Percentiles rank a stretch among this genome's conserved stretches.
These are phyloP conservation scores for Ilyonectria robusta DNA, from an alignment of 2,329 filamentous ascomycete genomes.

Conservation along the genomic window DNA sequence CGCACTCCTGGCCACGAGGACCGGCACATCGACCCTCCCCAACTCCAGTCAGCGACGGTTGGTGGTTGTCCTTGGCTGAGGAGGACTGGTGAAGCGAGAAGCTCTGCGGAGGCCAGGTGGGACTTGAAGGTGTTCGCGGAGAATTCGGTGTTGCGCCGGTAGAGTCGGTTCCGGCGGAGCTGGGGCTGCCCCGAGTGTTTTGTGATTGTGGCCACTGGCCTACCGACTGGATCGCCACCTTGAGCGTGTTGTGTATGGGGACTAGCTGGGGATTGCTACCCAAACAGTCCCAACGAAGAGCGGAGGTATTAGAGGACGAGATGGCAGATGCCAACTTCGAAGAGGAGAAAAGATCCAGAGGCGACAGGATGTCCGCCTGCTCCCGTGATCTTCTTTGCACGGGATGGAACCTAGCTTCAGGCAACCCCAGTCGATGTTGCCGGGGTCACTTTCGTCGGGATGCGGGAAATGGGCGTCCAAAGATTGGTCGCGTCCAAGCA, in stretches of 20 bases:
- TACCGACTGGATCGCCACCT: slow-evolving; percentile 53
- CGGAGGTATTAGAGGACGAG: slow-evolving; percentile 23
- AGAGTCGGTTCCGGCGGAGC: slow-evolving; percentile 51
- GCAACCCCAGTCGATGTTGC: slow-evolving; percentile 26
- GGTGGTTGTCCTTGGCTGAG: slow-evolving; percentile 41
- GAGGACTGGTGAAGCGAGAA: slow-evolving; percentile 39
- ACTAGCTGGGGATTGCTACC: slow-evolving; percentile 52
- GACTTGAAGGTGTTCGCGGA: slow-evolving; percentile 54
- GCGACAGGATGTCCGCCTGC: slow-evolving; percentile 7
- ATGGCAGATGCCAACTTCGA: slow-evolving; percentile 19
- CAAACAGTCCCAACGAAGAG: slow-evolving; percentile 52
- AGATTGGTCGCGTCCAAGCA: slow-evolving; percentile 31
- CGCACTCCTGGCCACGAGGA: slow-evolving; percentile 64
- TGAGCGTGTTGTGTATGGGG: slow-evolving; percentile 45
- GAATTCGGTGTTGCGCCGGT: slow-evolving; percentile 53
- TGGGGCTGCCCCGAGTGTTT: slow-evolving; percentile 50
- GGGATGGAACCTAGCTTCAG: slow-evolving; percentile 16
- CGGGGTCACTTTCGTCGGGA: slow-evolving; percentile 25
- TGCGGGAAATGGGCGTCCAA: slow-evolving; percentile 25
- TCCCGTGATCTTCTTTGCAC: slow-evolving; percentile 10
- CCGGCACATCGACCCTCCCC: slow-evolving; percentile 69
- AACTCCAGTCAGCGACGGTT: slow-evolving; percentile 38
- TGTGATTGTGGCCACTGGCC: slow-evolving; percentile 55
- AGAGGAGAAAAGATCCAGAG: slow-evolving; percentile 11
- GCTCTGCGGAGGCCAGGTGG: slow-evolving; percentile 48